Conservation (phyloP, 1,284 basidiomycete species). For the Pisolithus thermaeus region DNA sequence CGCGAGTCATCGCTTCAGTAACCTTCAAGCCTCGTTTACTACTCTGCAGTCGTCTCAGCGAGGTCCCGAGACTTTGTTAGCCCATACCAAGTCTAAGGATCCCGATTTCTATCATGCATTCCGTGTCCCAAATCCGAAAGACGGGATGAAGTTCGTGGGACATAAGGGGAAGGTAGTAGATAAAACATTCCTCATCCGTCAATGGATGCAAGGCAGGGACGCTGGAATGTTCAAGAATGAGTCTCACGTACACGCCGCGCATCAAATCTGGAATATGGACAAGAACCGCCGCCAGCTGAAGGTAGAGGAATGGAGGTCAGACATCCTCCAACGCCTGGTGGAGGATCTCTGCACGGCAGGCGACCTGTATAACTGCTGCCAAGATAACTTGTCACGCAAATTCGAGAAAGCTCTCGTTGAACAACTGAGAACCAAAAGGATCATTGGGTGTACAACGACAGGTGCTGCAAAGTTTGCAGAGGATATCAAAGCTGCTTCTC, state of each 20-base stretch:
- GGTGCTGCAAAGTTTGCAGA: slow-evolving; percentile 56
- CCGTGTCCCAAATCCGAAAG: slow-evolving; percentile 32
- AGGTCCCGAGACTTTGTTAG: slow-evolving; percentile 29
- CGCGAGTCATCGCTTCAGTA: slow-evolving; percentile 16
- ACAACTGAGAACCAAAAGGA: slow-evolving; percentile 44
- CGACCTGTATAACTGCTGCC: slow-evolving; percentile 37
- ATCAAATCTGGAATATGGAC: slow-evolving; percentile 42
- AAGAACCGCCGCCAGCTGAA: slow-evolving; percentile 25
- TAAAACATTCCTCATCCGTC: slow-evolving; percentile 37
- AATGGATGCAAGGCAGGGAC: slow-evolving; percentile 40
- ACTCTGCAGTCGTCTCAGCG: slow-evolving; percentile 24
- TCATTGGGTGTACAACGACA: slow-evolving; percentile 64
- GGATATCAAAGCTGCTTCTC: slow-evolving; percentile 39
- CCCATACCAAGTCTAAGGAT: slow-evolving; percentile 42
- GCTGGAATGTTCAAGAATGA: slow-evolving; percentile 36
- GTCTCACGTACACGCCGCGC: slow-evolving; percentile 21
- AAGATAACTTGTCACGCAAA: slow-evolving; percentile 33
- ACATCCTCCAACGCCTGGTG: slow-evolving; percentile 34
- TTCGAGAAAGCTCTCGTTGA: slow-evolving; percentile 32
- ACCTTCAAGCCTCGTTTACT: slow-evolving; percentile 30
- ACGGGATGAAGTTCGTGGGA: slow-evolving; percentile 41
- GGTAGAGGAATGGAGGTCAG: slow-evolving; percentile 36
- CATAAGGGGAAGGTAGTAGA: slow-evolving; percentile 31
- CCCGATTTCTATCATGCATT: slow-evolving; percentile 44
- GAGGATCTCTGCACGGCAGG: slow-evolving; percentile 33